These are phyloP conservation scores for Amanita muscaria DNA, from an alignment of 768 basidiomycete species.

Conservation along the genomic window DNA sequence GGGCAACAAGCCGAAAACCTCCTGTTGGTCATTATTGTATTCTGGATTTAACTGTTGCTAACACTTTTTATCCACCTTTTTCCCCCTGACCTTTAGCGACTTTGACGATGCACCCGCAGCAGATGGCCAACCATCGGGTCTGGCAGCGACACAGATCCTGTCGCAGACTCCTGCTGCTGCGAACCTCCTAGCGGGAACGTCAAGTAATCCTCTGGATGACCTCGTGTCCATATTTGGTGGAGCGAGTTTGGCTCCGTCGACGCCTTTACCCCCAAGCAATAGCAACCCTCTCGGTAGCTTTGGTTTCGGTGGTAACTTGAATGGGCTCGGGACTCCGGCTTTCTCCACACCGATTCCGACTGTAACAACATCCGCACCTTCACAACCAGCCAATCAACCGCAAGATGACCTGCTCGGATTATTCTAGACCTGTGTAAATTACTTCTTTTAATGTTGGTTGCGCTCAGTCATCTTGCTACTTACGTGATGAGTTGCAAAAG, in stretches of 20 bases:
- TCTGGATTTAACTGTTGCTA: not conserved
- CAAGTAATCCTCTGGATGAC: constrained; percentile 86
- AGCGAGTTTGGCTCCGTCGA: constrained; percentile 7
- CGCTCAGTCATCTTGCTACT: too few species aligned
- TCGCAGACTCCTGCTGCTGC: constrained; percentile 66
- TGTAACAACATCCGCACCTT: constrained; percentile 12
- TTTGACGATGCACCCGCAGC: constrained; percentile 67
- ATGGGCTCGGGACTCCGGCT: constrained; percentile 15
- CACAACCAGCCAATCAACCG: constrained; percentile 20
- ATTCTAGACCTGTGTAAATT: constrained; percentile 27
- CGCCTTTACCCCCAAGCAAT: constrained; percentile 6
- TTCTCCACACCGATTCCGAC: constrained; percentile 23
- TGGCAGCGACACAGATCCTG: constrained; percentile 70
- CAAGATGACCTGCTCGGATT: constrained; percentile 45
- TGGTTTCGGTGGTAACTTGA: constrained; percentile 11
- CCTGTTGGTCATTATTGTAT: constrained; percentile 35
- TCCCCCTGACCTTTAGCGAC: too few species aligned
- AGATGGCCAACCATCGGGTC: constrained; percentile 61
- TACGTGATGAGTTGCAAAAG: too few species aligned
- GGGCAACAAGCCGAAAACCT: constrained; percentile 94
- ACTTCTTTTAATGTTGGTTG: too few species aligned
- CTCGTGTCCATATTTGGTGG: constrained; percentile 86
- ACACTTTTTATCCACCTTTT: constrained; percentile 2
- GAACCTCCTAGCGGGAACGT: constrained; percentile 68
- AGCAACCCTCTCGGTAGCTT: constrained; percentile 15